These are phyloP conservation scores for Oryza australiensis DNA, from an alignment of 176 grass and related monocot genomes.

Conservation along the genomic window DNA sequence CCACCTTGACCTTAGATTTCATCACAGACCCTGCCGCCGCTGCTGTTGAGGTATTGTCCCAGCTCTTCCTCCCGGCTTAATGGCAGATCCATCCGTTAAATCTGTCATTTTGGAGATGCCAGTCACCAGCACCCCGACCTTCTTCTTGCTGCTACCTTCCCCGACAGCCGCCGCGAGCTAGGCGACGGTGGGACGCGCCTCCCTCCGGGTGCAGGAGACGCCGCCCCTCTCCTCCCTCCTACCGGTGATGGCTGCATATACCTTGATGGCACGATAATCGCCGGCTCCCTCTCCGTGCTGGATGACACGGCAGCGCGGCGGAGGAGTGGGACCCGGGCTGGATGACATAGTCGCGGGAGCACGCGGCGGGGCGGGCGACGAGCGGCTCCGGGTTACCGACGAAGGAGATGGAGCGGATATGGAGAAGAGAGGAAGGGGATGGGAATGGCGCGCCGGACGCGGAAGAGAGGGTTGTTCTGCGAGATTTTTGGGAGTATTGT, in stretches of 20 bases:
- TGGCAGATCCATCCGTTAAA: slow-evolving; percentile 44
- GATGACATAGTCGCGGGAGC: slow-evolving; percentile 62
- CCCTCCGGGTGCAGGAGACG: slow-evolving; percentile 47
- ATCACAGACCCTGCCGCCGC: slow-evolving; percentile 14
- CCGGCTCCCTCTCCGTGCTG: slow-evolving; percentile 52
- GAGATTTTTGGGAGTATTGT: too few relatives aligned
- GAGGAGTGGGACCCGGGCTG: slow-evolving; percentile 52
- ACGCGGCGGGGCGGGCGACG: slow-evolving; percentile 46
- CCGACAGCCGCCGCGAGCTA: slow-evolving; percentile 44
- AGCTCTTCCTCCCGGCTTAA: slow-evolving; percentile 80
- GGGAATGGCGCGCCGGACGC: too few relatives aligned
- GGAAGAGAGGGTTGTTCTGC: too few relatives aligned
- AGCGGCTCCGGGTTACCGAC: slow-evolving; percentile 58
- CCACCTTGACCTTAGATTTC: slow-evolving; percentile 57
- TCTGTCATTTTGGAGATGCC: slow-evolving; percentile 83
- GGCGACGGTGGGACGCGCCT: slow-evolving; percentile 74
- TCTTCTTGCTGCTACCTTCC: slow-evolving; percentile 68
- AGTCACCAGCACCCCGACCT: slow-evolving; percentile 63
- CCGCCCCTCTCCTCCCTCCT: slow-evolving; percentile 42
- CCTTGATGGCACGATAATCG: slow-evolving; percentile 78
- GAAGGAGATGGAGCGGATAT: slow-evolving; percentile 48
- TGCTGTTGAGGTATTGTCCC: slow-evolving; percentile 59
- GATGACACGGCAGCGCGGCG: slow-evolving; percentile 67
- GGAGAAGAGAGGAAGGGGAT: too few relatives aligned
- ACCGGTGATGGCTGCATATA: slow-evolving; percentile 72